These are phyloP conservation scores for Podospora appendiculata DNA, from an alignment of 495 filamentous ascomycete species.

Conservation along the genomic window DNA sequence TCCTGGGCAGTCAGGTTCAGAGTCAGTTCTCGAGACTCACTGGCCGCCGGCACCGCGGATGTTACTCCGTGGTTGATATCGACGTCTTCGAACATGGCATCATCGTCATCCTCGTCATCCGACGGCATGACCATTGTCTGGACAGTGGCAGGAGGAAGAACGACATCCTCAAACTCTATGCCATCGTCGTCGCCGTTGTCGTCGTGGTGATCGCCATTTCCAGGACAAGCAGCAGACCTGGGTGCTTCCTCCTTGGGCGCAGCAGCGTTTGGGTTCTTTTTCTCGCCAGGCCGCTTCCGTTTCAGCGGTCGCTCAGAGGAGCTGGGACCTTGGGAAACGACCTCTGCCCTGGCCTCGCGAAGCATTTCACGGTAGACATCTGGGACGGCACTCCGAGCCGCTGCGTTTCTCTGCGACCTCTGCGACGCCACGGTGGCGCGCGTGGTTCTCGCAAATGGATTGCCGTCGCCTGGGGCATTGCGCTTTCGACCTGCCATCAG, in stretches of 20 bases:
- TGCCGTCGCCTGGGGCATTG: conserved; percentile 4
- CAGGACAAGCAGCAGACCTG: not conserved
- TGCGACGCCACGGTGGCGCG: conserved; percentile 6
- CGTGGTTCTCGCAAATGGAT: conserved; percentile 4
- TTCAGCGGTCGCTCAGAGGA: conserved; percentile 27
- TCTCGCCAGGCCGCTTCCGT: conserved; percentile 35
- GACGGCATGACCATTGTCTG: conserved; percentile 20
- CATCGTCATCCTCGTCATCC: conserved; percentile 25
- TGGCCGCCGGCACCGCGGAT: conserved; percentile 15
- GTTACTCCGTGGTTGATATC: conserved; percentile 15
- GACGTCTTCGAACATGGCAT: conserved; percentile 28
- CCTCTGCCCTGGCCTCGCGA: not conserved
- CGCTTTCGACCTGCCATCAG: conserved; percentile 18
- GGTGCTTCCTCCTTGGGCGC: conserved; percentile 2
- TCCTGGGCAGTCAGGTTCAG: conserved; percentile 43
- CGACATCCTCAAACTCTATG: conserved; percentile 31
- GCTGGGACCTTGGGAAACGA: not conserved
- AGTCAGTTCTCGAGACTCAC: conserved; percentile 50
- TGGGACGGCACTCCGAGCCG: not conserved
- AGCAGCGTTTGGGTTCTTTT: conserved; percentile 2
- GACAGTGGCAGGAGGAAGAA: conserved; percentile 15
- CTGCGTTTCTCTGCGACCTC: not conserved
- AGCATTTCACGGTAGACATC: conserved; percentile 16
- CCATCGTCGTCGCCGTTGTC: conserved; percentile 26
- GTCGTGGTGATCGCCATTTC: conserved; percentile 7